Base-by-base conservation (phyloP, 768 basidiomycete species). In the Mycena polygramma region DNA sequence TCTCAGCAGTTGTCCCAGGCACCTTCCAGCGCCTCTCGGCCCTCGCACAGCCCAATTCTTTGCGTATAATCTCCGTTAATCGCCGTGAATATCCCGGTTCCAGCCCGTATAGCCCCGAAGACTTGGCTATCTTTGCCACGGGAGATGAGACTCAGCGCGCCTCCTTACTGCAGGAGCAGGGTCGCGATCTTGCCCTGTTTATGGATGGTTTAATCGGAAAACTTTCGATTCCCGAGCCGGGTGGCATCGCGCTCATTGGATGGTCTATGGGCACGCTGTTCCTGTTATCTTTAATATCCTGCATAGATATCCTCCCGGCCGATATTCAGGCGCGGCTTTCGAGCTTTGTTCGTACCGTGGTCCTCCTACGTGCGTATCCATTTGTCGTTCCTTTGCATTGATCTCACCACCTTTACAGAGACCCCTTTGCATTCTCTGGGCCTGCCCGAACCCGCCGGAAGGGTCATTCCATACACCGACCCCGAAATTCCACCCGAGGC, bases 11-110 rank as follows among this genome's bases (percentile, higher is more conserved):
- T 48, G 36, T 26, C 43, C 53, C 41, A 80, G 79, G 77, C 1
- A 71, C 74, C 11, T 80, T 80, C 52, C 68, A 67, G 53, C 74
- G 72, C 48, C 74, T 80, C 39, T 57, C 67, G 15, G 63, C 71
- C 6, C 45, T 73, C 7, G 79, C 79, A 0, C 2, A 30, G 26
- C 54, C 74, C 20, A 62, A 66, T 37, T 68, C 62, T 6, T 55
- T 79, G 17, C 78, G 82, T 13, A 49, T 79, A 7, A 77, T 83
- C 37, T 65, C 67, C 17, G 57, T 81, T 17, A 82, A 82, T 53
- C 77, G 81, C 20, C 78, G 82, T 11, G 75, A 78, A 43, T 82
- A 82, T 58, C 78, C 77, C 0, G 79, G 78, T 1, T 78, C 80
- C 20, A 79, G 79, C 4, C 77, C 78, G 0, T 79, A 79, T 53